phyloP scores from a whole-genome alignment of 2,329 filamentous ascomycete genomes.

The Xylariaceae sp. region DNA sequence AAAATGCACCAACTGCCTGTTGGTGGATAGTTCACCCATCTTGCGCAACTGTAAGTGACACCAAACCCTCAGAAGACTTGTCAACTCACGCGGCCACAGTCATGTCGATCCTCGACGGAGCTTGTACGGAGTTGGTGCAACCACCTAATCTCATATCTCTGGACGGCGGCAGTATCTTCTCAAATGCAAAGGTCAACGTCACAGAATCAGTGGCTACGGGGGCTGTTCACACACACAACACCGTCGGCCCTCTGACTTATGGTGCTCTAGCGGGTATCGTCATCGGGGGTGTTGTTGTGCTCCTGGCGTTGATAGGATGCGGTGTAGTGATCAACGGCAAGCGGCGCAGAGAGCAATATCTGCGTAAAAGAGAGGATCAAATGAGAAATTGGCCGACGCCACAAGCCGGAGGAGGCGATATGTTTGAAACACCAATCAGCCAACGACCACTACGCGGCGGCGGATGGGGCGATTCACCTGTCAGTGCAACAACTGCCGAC shows the following conservation, averaged over 20 bases:
- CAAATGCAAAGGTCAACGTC: conserved; percentile 42
- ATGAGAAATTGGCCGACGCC: conserved; percentile 42
- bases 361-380: conserved; percentile 44
- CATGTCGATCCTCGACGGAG: conserved; percentile 45
- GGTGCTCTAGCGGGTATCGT: conserved; percentile 57
- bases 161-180: conserved; percentile 48
- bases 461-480: conserved; percentile 52
- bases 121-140: conserved; percentile 49
- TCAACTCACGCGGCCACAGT: conserved; percentile 22
- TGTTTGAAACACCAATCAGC: conserved; percentile 51
- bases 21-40: conserved; percentile 34
- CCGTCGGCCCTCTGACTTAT: conserved; percentile 46
- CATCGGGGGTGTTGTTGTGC: conserved; percentile 44
- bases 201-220: conserved; percentile 44
- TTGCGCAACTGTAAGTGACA: conserved; percentile 50
- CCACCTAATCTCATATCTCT: conserved; percentile 46
- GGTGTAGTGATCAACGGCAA: conserved; percentile 55
- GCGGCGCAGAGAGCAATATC: conserved; percentile 48
- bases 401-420: conserved; percentile 35
- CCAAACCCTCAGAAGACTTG: not conserved
- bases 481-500: conserved; percentile 39
- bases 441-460: conserved; percentile 48
- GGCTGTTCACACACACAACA: conserved; percentile 37
- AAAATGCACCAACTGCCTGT: conserved; percentile 49
- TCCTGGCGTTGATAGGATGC: conserved; percentile 48